phyloP scores from a whole-genome alignment of 495 filamentous ascomycete genomes.

The Hyaloscypha bicolor region DNA sequence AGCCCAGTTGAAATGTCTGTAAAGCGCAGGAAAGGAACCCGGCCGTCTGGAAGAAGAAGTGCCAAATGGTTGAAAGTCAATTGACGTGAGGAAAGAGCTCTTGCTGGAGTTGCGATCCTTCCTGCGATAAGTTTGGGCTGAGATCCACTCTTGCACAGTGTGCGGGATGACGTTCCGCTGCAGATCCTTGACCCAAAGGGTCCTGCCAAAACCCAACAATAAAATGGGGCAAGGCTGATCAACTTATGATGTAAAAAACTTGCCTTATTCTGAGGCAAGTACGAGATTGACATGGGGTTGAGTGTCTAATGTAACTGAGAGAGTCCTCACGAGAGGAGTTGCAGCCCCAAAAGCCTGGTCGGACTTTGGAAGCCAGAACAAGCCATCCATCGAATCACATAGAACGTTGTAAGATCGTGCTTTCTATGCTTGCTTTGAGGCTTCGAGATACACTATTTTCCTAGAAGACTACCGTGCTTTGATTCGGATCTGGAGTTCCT shows the following conservation, averaged over 20 bases:
- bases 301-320: not conserved
- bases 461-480: too few relatives aligned
- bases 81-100: not conserved
- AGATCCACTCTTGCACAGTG: not conserved
- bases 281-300: not conserved
- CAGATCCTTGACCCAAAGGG: not conserved
- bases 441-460: too few relatives aligned
- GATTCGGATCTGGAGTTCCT: too few relatives aligned
- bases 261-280: not conserved
- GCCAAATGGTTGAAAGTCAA: not conserved
- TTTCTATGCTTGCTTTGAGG: too few relatives aligned
- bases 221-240: not conserved
- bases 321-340: too few relatives aligned
- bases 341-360: too few relatives aligned
- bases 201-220: slow-evolving; percentile 1
- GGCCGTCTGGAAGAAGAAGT: not conserved
- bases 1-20: not conserved
- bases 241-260: not conserved
- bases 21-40: not conserved
- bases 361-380: too few relatives aligned
- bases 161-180: slow-evolving; percentile 10
- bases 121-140: not conserved
- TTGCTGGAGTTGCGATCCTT: not conserved
- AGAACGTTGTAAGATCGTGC: too few relatives aligned
- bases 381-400: too few relatives aligned